Evolutionary conservation across 805 yeast genomes (phyloP).

Genomic region (Gaillardinia entomophila): DNA sequence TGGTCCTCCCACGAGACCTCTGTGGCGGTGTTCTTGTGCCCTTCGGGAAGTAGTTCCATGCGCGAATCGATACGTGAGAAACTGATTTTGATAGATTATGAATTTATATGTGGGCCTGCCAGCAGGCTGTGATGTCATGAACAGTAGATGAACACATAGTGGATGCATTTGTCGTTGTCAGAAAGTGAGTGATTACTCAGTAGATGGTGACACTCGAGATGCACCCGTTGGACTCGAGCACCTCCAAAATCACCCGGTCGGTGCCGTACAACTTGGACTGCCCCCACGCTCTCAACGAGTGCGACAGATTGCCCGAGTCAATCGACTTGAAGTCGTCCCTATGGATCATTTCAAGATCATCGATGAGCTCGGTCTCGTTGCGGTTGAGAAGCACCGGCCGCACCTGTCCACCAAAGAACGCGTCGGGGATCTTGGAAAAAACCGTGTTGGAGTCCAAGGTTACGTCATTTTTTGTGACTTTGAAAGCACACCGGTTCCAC

Average conservation of each 20-base stretch:
- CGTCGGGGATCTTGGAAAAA: constrained; percentile 23
- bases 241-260: constrained; percentile 38
- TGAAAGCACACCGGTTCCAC: constrained; percentile 39
- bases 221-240: constrained; percentile 30
- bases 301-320: constrained; percentile 6
- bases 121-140: no score
- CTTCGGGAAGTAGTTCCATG: constrained; percentile 50
- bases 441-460: constrained; percentile 21
- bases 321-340: constrained; percentile 9
- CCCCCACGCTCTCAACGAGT: constrained; percentile 30
- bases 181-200: constrained; percentile 6
- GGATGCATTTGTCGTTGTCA: no score
- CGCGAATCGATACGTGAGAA: constrained; percentile 1
- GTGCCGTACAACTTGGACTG: constrained; percentile 38
- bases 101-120: no score
- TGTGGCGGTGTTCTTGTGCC: constrained; percentile 43
- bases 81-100: no score
- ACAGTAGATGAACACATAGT: no score
- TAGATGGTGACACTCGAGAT: constrained; percentile 33
- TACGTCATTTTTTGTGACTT: constrained; percentile 2
- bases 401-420: constrained; percentile 13
- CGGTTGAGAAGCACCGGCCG: constrained; percentile 33
- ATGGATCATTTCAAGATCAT: constrained; percentile 29
- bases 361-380: constrained; percentile 34
- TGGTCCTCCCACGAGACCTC: constrained; percentile 84